A percentile compares a stretch with the other conserved stretches of the same genome.
Evolutionary conservation across 305 asterid species (phyloP).

Genomic region (Rubia tinctorum): DNA sequence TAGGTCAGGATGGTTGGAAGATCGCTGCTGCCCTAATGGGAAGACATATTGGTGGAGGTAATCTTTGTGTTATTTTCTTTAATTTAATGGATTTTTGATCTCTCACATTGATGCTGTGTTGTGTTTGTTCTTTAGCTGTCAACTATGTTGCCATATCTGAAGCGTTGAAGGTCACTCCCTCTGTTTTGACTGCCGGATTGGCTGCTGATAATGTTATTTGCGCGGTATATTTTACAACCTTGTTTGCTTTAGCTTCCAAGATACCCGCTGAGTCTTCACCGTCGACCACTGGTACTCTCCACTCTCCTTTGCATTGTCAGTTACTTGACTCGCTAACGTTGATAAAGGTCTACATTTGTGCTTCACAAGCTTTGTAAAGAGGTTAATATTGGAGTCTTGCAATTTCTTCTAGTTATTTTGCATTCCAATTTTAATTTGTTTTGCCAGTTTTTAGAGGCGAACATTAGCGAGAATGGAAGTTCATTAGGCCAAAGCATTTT

Average conservation of each 20-base stretch:
- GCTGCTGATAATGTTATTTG: constrained; percentile 98
- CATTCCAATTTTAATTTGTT: not conserved
- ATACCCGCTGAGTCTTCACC: constrained; percentile 71
- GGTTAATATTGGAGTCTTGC: too few relatives aligned
- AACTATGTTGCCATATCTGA: constrained; percentile 90
- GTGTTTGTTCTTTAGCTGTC: constrained; percentile 54
- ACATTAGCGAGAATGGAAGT: not conserved
- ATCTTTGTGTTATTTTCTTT: not conserved
- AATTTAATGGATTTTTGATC: not conserved
- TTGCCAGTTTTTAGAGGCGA: not conserved
- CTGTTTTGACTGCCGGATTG: constrained; percentile 83
- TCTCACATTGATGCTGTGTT: constrained; percentile 5
- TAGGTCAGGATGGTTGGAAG: constrained; percentile 87
- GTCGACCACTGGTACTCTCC: constrained; percentile 41
- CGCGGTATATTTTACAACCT: constrained; percentile 71
- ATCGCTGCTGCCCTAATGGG: constrained; percentile 99
- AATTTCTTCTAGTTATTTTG: too few relatives aligned
- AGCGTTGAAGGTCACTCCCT: constrained; percentile 76
- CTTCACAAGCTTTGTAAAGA: too few relatives aligned
- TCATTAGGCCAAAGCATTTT: not conserved
- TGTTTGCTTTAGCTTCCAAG: constrained; percentile 81
- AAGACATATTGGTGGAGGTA: constrained; percentile 98
- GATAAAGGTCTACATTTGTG: too few relatives aligned
- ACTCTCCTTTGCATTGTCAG: not conserved
- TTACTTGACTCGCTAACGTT: not conserved